A percentile compares a stretch with the other conserved stretches of the same genome.
Conservation (phyloP, 2,329 filamentous ascomycete genomes). For the Fusarium nodosum region DNA sequence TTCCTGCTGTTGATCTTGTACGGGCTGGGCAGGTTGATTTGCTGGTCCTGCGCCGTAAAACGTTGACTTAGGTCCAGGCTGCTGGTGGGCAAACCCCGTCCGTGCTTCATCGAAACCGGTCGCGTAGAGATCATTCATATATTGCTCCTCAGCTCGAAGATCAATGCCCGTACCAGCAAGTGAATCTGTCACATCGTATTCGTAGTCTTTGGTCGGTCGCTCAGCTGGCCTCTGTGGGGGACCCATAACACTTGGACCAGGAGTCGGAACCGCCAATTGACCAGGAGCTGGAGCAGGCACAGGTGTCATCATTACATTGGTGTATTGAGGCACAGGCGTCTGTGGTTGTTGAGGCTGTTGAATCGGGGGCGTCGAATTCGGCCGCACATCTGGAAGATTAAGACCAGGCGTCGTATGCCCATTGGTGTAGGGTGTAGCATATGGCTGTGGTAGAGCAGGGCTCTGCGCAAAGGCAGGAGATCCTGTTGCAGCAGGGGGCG, state of each 20-base stretch:
- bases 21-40: constrained; percentile 70
- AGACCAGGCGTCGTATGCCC: constrained; percentile 55
- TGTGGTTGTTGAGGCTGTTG: constrained; percentile 51
- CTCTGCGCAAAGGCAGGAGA: constrained; percentile 57
- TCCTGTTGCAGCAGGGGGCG: constrained; percentile 56
- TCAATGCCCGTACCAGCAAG: constrained; percentile 88
- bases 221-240: constrained; percentile 73
- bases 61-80: constrained; percentile 66
- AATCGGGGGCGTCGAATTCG: constrained; percentile 52
- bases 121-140: constrained; percentile 76
- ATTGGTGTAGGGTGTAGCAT: constrained; percentile 57
- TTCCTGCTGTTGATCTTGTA: constrained; percentile 66
- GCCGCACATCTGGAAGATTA: constrained; percentile 54
- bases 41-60: constrained; percentile 76
- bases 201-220: constrained; percentile 70
- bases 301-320: constrained; percentile 44
- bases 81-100: constrained; percentile 65
- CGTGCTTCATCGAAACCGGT: constrained; percentile 64
- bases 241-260: constrained; percentile 61
- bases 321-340: constrained; percentile 48
- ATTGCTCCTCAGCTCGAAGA: constrained; percentile 87
- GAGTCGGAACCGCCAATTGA: constrained; percentile 45
- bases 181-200: constrained; percentile 85
- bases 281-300: constrained; percentile 46
- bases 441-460: constrained; percentile 52